These are phyloP conservation scores for Lanmaoa rubissima DNA, from an alignment of 768 basidiomycete genomes.

Conservation along the genomic window DNA sequence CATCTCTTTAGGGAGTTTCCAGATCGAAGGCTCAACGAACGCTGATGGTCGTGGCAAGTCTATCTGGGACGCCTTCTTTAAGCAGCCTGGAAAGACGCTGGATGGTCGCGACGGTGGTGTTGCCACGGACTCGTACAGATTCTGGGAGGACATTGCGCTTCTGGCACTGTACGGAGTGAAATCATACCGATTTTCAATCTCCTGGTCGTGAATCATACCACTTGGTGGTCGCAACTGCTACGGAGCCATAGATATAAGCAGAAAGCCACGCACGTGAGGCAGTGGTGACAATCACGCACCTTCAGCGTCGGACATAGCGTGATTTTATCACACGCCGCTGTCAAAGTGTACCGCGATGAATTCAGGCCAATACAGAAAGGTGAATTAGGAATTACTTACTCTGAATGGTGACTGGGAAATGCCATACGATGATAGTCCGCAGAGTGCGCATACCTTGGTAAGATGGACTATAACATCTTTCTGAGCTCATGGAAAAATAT, in stretches of 20 bases:
- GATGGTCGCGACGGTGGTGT: conserved; percentile 68
- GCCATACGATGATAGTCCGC: conserved; percentile 65
- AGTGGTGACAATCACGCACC: conserved; percentile 6
- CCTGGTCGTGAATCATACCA: conserved; percentile 77
- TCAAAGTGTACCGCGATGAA: conserved; percentile 62
- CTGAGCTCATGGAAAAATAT: conserved; percentile 16
- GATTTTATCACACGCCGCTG: conserved; percentile 70
- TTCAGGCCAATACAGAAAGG: conserved; percentile 65
- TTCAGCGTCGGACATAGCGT: conserved; percentile 63
- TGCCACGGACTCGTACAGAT: conserved; percentile 68
- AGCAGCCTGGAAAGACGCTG: conserved; percentile 61
- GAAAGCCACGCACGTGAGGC: not conserved
- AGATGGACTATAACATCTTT: conserved; percentile 31
- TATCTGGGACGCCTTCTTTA: conserved; percentile 74
- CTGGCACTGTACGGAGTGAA: conserved; percentile 64
- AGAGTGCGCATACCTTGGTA: conserved; percentile 59
- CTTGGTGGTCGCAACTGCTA: conserved; percentile 65
- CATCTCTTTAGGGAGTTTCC: conserved; percentile 52
- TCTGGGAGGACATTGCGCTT: conserved; percentile 68
- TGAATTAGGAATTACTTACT: conserved; percentile 79
- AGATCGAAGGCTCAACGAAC: conserved; percentile 68
- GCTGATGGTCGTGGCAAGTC: conserved; percentile 63
- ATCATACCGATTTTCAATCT: conserved; percentile 72
- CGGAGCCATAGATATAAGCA: conserved; percentile 69
- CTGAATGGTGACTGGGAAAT: conserved; percentile 75